Conservation (phyloP, 257 asterid genomes). For the Oldenlandia corymbosa region DNA sequence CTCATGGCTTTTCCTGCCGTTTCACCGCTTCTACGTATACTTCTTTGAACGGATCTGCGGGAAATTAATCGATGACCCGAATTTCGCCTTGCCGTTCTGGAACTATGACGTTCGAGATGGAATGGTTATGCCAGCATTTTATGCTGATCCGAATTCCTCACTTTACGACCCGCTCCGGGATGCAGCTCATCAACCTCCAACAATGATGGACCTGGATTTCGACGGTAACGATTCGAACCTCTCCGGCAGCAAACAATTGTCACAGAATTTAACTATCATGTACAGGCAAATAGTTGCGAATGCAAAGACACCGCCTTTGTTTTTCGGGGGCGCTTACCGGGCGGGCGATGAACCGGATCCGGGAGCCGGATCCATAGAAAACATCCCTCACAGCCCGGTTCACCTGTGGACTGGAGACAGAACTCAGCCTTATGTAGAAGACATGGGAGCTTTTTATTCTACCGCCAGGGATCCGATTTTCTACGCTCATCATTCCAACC, state of each 20-base stretch:
- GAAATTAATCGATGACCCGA: conserved; percentile 55
- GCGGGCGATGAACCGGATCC: conserved; percentile 62
- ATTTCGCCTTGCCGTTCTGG: conserved; percentile 74
- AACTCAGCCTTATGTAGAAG: conserved; percentile 51
- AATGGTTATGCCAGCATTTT: conserved; percentile 49
- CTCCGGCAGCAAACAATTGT: conserved; percentile 19
- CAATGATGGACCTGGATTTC: conserved; percentile 46
- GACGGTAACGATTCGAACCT: conserved; percentile 25
- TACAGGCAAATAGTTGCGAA: conserved; percentile 59
- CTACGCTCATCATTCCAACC: conserved; percentile 67
- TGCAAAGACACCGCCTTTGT: conserved; percentile 41
- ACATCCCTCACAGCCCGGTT: conserved; percentile 55
- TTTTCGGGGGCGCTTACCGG: conserved; percentile 60
- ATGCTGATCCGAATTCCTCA: conserved; percentile 40
- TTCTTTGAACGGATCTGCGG: conserved; percentile 67
- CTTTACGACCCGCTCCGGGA: conserved; percentile 57
- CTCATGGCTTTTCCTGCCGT: conserved; percentile 78
- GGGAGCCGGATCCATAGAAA: conserved; percentile 61
- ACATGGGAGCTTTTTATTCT: conserved; percentile 84
- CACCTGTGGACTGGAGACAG: conserved; percentile 77
- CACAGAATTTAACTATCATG: conserved; percentile 50
- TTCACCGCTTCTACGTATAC: conserved; percentile 58
- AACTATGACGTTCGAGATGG: conserved; percentile 69
- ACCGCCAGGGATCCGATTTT: conserved; percentile 77
- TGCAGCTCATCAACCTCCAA: conserved; percentile 63